These are phyloP conservation scores for Vitis hybrid DNA, from an alignment of 177 flowering plant species.

Conservation along the genomic window DNA sequence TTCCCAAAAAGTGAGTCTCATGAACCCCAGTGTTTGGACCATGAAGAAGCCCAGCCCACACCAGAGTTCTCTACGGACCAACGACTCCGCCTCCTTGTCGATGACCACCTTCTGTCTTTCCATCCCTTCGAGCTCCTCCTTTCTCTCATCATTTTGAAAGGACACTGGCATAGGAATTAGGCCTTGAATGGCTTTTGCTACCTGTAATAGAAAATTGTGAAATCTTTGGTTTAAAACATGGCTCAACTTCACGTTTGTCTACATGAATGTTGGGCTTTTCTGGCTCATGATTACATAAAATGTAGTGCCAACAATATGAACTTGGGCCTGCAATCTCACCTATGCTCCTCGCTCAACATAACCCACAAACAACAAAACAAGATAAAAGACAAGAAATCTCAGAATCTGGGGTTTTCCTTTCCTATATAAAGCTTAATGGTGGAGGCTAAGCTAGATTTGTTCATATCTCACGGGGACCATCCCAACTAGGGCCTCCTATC, in stretches of 20 bases:
- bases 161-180: conserved; percentile 32
- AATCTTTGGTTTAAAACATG: conserved; percentile 34
- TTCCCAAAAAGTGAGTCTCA: conserved; percentile 87
- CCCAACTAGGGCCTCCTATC: no score
- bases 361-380: no score
- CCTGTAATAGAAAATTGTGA: conserved; percentile 41
- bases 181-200: conserved; percentile 46
- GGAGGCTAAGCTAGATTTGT: no score
- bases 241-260: conserved; percentile 7
- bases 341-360: not conserved
- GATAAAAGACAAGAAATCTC: no score
- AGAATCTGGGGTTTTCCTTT: no score
- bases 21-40: conserved; percentile 60
- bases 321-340: not conserved
- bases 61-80: conserved; percentile 59
- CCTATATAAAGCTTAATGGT: no score
- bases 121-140: conserved; percentile 47
- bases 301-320: no score
- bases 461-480: no score
- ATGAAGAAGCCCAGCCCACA: conserved; percentile 53
- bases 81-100: conserved; percentile 41
- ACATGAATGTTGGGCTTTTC: not conserved
- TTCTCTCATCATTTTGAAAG: conserved; percentile 30
- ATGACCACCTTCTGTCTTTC: conserved; percentile 49
- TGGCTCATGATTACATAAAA: no score